These are phyloP conservation scores for Auriculariales sp. DNA, from an alignment of 768 basidiomycete species.

Conservation along the genomic window DNA sequence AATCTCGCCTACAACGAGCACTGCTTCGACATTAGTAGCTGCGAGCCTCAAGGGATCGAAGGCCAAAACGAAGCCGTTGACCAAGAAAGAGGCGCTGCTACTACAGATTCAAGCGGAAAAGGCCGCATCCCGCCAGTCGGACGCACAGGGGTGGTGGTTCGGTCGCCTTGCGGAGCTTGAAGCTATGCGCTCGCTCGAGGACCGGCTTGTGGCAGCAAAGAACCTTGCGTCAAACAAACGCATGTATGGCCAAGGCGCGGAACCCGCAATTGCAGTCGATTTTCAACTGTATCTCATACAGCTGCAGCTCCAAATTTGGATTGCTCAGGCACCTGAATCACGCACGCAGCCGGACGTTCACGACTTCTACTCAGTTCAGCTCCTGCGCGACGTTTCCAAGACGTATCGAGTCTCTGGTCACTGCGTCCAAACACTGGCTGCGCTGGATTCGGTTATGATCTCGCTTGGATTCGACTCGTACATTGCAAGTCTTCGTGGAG, in stretches of 20 bases:
- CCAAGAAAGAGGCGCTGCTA: conserved; percentile 27
- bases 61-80: conserved; percentile 13
- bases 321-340: too few species aligned
- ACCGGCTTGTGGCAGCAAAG: conserved; percentile 21
- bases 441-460: conserved; percentile 25
- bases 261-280: conserved; percentile 33
- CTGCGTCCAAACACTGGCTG: conserved; percentile 19
- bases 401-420: conserved; percentile 17
- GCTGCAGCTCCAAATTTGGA: conserved; percentile 37
- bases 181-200: conserved; percentile 15
- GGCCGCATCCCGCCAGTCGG: conserved; percentile 22
- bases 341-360: conserved; percentile 25
- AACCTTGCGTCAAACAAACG: conserved; percentile 31
- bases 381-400: conserved; percentile 36
- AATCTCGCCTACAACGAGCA: neutral
- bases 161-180: conserved; percentile 27
- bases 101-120: conserved; percentile 32
- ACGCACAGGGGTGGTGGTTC: conserved; percentile 37
- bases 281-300: conserved; percentile 38
- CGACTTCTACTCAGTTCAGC: conserved; percentile 30
- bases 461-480: conserved; percentile 35
- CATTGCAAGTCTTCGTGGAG: conserved; percentile 11
- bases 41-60: conserved; percentile 14
- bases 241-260: conserved; percentile 12
- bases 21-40: neutral